These are phyloP conservation scores for Bacidia rubella DNA, from an alignment of 495 filamentous ascomycete species.

Conservation along the genomic window DNA sequence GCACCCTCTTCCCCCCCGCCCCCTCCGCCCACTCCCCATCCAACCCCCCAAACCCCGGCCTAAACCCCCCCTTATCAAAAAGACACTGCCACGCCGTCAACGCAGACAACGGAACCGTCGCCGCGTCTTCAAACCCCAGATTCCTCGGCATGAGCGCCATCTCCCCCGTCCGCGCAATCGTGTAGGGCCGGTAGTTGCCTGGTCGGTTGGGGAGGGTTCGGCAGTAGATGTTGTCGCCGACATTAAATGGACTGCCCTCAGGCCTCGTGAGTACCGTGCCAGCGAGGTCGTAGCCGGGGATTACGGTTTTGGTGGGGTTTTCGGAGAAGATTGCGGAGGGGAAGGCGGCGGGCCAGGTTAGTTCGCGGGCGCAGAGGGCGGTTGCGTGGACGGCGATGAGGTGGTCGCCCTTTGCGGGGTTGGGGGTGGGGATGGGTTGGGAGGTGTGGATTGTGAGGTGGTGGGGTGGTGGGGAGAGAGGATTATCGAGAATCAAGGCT, in stretches of 20 bases:
- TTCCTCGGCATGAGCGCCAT: slow-evolving; percentile 35
- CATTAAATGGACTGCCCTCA: slow-evolving; percentile 32
- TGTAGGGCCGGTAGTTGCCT: slow-evolving; percentile 40
- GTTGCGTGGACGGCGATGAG: slow-evolving; percentile 45
- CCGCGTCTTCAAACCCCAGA: slow-evolving; percentile 35
- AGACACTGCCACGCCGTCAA: slow-evolving; percentile 47
- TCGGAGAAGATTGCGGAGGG: slow-evolving; percentile 27
- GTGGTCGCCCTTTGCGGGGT: slow-evolving; percentile 30
- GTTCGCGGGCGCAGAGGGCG: slow-evolving; percentile 44
- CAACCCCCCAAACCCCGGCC: slow-evolving; percentile 2
- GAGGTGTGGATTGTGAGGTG: slow-evolving; percentile 14
- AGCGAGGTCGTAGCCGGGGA: slow-evolving; percentile 45
- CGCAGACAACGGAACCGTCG: slow-evolving; percentile 38
- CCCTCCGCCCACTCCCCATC: slow-evolving; percentile 4
- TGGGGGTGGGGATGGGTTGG: slow-evolving; percentile 27
- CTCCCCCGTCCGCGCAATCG: slow-evolving; percentile 36
- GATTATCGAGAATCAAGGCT: background rate
- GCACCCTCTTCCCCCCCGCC: slow-evolving; percentile 27
- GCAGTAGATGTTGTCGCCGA: slow-evolving; percentile 41
- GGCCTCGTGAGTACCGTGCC: slow-evolving; percentile 40
- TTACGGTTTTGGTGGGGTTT: slow-evolving; percentile 21
- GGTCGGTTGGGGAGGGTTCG: slow-evolving; percentile 32
- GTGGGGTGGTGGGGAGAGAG: slow-evolving; percentile 12
- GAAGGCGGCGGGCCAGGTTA: slow-evolving; percentile 33
- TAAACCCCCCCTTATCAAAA: slow-evolving; percentile 34